These are phyloP conservation scores for Raffaelea ambrosiae DNA, from an alignment of 2,329 filamentous ascomycete species.

Conservation along the genomic window DNA sequence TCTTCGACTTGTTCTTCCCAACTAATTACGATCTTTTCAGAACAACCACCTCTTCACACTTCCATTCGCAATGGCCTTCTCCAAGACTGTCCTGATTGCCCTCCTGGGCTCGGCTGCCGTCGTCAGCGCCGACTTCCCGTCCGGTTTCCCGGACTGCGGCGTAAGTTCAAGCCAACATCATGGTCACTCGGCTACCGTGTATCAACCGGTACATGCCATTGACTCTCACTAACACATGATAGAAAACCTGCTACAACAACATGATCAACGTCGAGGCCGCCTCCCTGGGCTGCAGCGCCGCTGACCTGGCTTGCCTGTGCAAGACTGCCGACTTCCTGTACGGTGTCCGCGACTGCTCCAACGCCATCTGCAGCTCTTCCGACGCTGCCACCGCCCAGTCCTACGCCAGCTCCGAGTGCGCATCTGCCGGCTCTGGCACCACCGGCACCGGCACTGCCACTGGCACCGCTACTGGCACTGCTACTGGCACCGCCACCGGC, in stretches of 20 bases:
- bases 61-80: slow-evolving; percentile 42
- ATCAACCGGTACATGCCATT: not conserved
- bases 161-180: slow-evolving; percentile 36
- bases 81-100: slow-evolving; percentile 18
- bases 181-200: too few species aligned
- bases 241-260: slow-evolving; percentile 40
- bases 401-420: slow-evolving; percentile 23
- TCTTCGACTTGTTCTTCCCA: not conserved
- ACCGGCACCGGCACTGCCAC: not conserved
- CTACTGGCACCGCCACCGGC: not conserved
- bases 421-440: slow-evolving; percentile 1
- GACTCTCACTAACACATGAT: not conserved
- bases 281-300: slow-evolving; percentile 34
- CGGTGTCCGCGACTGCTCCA: slow-evolving; percentile 43
- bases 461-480: not conserved
- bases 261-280: slow-evolving; percentile 36
- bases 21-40: not conserved
- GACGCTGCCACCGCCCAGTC: slow-evolving; percentile 27
- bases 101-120: slow-evolving; percentile 28
- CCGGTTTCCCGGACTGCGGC: slow-evolving; percentile 39
- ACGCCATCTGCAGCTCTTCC: slow-evolving; percentile 25
- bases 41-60: slow-evolving; percentile 39
- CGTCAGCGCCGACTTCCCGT: slow-evolving; percentile 30
- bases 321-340: slow-evolving; percentile 35
- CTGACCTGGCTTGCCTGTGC: slow-evolving; percentile 39